These are phyloP conservation scores for Leccinum uliginosum DNA, from an alignment of 768 basidiomycete genomes.

Conservation along the genomic window DNA sequence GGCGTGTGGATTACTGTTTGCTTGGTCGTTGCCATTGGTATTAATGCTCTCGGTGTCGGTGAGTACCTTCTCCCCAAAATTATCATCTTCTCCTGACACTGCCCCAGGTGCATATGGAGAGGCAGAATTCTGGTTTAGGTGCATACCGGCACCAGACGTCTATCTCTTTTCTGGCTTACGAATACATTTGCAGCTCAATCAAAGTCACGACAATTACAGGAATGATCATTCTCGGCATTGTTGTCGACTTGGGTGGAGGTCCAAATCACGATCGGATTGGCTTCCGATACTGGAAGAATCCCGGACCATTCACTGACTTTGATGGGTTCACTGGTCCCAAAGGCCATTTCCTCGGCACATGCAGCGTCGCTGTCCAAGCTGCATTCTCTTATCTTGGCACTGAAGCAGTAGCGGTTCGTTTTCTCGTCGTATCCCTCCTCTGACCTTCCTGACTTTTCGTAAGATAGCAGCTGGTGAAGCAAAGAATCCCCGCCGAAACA, in stretches of 20 bases:
- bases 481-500: slow-evolving; percentile 43
- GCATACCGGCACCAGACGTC: not conserved
- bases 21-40: slow-evolving; percentile 44
- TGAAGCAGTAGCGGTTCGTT: slow-evolving; percentile 43
- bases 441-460: not conserved
- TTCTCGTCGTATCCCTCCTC: not conserved
- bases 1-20: slow-evolving; percentile 52
- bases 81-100: not conserved
- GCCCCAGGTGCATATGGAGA: slow-evolving; percentile 39
- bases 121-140: slow-evolving; percentile 47
- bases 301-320: slow-evolving; percentile 53
- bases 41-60: slow-evolving; percentile 42
- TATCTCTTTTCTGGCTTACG: not conserved
- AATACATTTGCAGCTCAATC: slow-evolving; percentile 34
- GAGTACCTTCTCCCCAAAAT: not conserved
- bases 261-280: slow-evolving; percentile 50
- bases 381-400: slow-evolving; percentile 60
- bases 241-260: slow-evolving; percentile 51
- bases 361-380: slow-evolving; percentile 54
- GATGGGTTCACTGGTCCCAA: slow-evolving; percentile 36
- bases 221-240: slow-evolving; percentile 42
- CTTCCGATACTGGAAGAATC: slow-evolving; percentile 46
- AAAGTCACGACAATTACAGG: slow-evolving; percentile 48
- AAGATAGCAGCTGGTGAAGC: slow-evolving; percentile 46
- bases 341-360: slow-evolving; percentile 49